Evolutionary conservation across 805 yeast genomes (phyloP).

Genomic region (Yarrowia bubula): DNA sequence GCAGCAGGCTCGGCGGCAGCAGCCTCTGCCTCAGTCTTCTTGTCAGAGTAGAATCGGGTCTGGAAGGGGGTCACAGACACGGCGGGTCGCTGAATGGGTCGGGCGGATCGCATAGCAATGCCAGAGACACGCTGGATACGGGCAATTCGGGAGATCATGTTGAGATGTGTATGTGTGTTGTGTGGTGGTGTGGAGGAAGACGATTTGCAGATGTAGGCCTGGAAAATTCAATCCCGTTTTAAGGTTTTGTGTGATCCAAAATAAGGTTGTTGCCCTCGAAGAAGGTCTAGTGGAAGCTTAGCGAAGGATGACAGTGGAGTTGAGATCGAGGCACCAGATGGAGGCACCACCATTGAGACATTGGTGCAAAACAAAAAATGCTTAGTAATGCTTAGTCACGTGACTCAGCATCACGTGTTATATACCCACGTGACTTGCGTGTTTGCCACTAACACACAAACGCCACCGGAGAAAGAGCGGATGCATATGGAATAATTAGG

Average conservation of each 20-base stretch:
- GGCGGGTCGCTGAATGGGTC: conserved; percentile 30
- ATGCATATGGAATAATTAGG: no score
- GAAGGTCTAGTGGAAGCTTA: conserved; percentile 1
- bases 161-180: not conserved
- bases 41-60: conserved; percentile 26
- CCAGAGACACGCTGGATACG: not conserved
- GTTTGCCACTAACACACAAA: no score
- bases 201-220: not conserved
- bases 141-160: conserved; percentile 17
- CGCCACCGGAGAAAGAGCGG: no score
- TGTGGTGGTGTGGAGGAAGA: not conserved
- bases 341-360: not conserved
- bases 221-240: conserved; percentile 12
- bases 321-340: not conserved
- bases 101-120: conserved; percentile 30
- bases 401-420: not conserved
- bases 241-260: not conserved
- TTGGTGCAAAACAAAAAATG: no score
- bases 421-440: no score
- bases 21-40: conserved; percentile 26
- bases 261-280: conserved; percentile 9
- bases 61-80: conserved; percentile 18
- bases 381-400: not conserved
- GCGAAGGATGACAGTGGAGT: not conserved
- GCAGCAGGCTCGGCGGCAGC: conserved; percentile 13